These are phyloP conservation scores for Penicillium cosmopolitanum DNA, from an alignment of 495 filamentous ascomycete genomes.

Conservation along the genomic window DNA sequence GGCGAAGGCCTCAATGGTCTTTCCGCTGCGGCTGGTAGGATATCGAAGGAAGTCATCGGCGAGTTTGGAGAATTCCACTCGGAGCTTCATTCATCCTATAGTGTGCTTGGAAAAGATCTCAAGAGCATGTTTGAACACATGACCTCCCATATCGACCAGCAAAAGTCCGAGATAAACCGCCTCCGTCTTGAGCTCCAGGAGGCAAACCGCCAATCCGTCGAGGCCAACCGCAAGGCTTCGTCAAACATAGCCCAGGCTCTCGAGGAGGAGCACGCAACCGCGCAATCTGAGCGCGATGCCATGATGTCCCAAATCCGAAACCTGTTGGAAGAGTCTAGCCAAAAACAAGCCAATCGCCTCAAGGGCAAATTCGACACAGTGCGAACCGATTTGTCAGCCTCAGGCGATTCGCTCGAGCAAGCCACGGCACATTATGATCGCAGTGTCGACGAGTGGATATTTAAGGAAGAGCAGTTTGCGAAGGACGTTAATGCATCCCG, in stretches of 20 bases:
- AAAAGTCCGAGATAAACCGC: conserved; percentile 74
- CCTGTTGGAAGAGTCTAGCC: conserved; percentile 73
- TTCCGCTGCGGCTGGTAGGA: conserved; percentile 81
- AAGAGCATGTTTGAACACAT: conserved; percentile 82
- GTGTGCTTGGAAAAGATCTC: conserved; percentile 85
- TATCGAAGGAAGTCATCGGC: conserved; percentile 86
- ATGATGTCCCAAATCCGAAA: conserved; percentile 75
- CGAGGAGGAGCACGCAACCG: conserved; percentile 72
- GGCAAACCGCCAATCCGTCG: conserved; percentile 66
- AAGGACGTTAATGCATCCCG: conserved; percentile 70
- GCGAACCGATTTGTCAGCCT: conserved; percentile 62
- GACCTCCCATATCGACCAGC: conserved; percentile 69
- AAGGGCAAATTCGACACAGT: conserved; percentile 62
- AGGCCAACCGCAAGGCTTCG: conserved; percentile 67
- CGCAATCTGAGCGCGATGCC: conserved; percentile 71
- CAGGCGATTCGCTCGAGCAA: conserved; percentile 64
- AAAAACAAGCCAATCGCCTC: conserved; percentile 74
- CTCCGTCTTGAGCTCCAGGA: conserved; percentile 69
- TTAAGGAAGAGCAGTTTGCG: conserved; percentile 67
- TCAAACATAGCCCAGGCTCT: conserved; percentile 70
- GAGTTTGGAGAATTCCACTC: conserved; percentile 82
- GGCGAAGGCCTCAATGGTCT: conserved; percentile 84
- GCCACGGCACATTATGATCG: conserved; percentile 66
- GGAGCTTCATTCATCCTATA: conserved; percentile 85
- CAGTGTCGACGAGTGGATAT: conserved; percentile 76